phyloP scores from a whole-genome alignment of 768 basidiomycete genomes.

The Tricholoma hemisulphureum region DNA sequence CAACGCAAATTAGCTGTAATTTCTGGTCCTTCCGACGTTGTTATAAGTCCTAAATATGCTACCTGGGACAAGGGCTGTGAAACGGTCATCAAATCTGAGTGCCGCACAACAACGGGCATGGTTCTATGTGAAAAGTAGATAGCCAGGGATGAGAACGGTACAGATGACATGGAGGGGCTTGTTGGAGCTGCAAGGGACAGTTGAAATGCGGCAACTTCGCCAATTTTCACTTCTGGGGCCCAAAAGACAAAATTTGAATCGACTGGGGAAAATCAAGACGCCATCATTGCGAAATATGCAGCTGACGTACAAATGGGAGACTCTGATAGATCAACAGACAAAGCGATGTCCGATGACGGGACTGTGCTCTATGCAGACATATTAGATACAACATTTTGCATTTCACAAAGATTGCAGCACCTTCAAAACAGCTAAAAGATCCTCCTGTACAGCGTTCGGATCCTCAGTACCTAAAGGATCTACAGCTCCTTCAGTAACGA shows the following conservation, averaged over 20 bases:
- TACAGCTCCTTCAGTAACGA: conserved; percentile 12
- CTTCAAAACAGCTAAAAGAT: conserved; percentile 70
- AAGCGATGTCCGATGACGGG: conserved; percentile 55
- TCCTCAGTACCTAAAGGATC: conserved; percentile 45
- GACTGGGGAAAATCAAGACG: conserved; percentile 44
- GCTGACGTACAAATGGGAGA: conserved; percentile 58
- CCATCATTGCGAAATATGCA: conserved; percentile 5
- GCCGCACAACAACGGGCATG: conserved; percentile 52
- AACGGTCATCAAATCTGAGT: conserved; percentile 26
- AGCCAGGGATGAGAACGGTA: conserved; percentile 61
- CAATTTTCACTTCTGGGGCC: conserved; percentile 58
- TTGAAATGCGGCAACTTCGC: conserved; percentile 71
- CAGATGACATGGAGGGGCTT: conserved; percentile 44
- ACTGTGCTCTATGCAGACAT: conserved; percentile 59
- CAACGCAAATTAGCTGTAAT: conserved; percentile 53
- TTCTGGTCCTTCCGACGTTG: conserved; percentile 19
- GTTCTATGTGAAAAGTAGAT: conserved; percentile 54
- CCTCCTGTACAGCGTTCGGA: conserved; percentile 56
- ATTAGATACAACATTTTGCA: background rate
- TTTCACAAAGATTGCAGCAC: conserved; percentile 35
- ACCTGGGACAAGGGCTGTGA: conserved; percentile 31
- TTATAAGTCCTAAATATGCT: conserved; percentile 47
- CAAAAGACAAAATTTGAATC: conserved; percentile 70
- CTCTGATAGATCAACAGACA: conserved; percentile 64
- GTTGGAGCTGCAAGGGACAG: conserved; percentile 57